Evolutionary conservation across 208 protist species (phyloP).

Genomic region (Acanthamoeba rhysodes): DNA sequence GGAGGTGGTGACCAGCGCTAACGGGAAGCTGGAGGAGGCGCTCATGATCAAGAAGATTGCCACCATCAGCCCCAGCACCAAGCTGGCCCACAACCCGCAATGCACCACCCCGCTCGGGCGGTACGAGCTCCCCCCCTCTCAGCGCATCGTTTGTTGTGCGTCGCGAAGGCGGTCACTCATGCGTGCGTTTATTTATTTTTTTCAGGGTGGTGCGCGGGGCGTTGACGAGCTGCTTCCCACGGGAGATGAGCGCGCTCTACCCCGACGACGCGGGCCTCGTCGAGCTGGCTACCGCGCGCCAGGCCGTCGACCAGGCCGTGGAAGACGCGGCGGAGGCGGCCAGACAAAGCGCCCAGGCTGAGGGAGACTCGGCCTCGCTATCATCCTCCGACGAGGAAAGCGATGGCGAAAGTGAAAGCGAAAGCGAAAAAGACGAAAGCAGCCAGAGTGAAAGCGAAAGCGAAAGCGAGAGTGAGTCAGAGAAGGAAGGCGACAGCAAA

Average conservation of each 20-base stretch:
- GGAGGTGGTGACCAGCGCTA: not conserved
- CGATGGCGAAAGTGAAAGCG: not conserved
- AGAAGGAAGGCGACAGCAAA: not conserved
- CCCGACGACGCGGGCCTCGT: not conserved
- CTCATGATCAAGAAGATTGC: conserved; percentile 22
- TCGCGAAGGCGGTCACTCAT: too few species aligned
- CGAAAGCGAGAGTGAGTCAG: not conserved
- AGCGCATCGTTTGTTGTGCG: not conserved
- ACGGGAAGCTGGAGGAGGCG: conserved; percentile 13
- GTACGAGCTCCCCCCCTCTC: not conserved
- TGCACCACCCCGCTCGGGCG: conserved; percentile 7
- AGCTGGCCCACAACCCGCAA: not conserved
- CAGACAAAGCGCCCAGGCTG: not conserved
- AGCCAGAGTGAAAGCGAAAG: not conserved
- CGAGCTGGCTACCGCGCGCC: not conserved
- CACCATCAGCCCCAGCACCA: conserved; percentile 39
- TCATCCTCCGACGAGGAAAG: not conserved
- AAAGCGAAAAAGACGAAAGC: not conserved
- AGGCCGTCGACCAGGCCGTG: not conserved
- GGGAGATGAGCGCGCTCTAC: conserved; percentile 9
- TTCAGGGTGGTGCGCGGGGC: not conserved
- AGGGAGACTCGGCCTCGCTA: not conserved
- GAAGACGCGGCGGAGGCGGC: not conserved
- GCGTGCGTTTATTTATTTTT: not conserved
- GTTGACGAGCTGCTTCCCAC: not conserved